Evolutionary conservation across 768 basidiomycete species (phyloP).

Genomic region (Pulveroboletus sp.): DNA sequence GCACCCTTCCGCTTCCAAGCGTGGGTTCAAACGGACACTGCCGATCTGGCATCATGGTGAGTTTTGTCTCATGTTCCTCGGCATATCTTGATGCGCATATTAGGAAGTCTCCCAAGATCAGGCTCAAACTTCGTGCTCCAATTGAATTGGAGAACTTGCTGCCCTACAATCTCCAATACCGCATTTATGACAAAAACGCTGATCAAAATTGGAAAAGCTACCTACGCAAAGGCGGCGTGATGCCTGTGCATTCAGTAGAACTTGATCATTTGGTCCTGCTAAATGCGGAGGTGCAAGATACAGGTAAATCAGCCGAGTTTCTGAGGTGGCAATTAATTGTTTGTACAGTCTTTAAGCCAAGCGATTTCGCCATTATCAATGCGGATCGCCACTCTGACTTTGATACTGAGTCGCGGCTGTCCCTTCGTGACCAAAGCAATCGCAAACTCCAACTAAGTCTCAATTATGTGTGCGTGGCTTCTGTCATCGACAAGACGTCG

Average conservation of each 20-base stretch:
- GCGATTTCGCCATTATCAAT: constrained; percentile 97
- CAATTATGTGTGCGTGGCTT: constrained; percentile 81
- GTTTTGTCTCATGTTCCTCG: constrained; percentile 15
- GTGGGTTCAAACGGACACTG: constrained; percentile 75
- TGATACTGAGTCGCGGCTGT: constrained; percentile 70
- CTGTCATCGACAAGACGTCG: neutral
- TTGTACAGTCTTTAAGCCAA: constrained; percentile 76
- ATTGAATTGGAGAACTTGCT: constrained; percentile 94
- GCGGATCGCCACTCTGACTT: constrained; percentile 90
- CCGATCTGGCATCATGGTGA: constrained; percentile 55
- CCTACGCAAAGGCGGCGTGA: constrained; percentile 87
- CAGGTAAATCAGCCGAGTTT: constrained; percentile 47
- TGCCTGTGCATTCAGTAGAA: constrained; percentile 96
- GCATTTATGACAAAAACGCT: constrained; percentile 95
- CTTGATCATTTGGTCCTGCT: constrained; percentile 85
- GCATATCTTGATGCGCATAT: constrained; percentile 3
- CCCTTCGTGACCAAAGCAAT: constrained; percentile 67
- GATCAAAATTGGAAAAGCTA: constrained; percentile 95
- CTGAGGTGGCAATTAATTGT: constrained; percentile 1
- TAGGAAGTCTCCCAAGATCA: constrained; percentile 84
- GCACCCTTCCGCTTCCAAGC: constrained; percentile 94
- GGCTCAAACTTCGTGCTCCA: constrained; percentile 85
- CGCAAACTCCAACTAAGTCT: constrained; percentile 78
- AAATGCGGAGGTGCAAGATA: constrained; percentile 89
- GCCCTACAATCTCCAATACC: constrained; percentile 91